Evolutionary conservation across 2,329 filamentous ascomycete genomes (phyloP).

Genomic region (Aplosporella prunicola): DNA sequence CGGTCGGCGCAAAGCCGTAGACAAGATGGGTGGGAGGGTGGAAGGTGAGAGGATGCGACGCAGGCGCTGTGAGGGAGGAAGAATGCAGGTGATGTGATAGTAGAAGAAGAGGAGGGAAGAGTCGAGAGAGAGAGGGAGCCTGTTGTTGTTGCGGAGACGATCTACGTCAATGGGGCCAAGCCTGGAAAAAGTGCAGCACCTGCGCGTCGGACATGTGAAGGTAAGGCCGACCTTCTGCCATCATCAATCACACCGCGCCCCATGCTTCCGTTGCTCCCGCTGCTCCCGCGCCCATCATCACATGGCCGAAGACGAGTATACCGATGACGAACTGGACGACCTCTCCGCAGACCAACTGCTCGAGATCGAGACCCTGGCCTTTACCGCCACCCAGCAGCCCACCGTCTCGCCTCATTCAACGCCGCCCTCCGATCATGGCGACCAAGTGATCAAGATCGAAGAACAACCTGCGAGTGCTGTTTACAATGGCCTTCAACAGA

Average conservation of each 20-base stretch:
- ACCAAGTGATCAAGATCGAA: constrained; percentile 27
- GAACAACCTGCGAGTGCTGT: too few species aligned
- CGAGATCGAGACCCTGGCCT: constrained; percentile 36
- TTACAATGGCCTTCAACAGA: too few species aligned
- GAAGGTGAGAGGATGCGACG: constrained; percentile 4
- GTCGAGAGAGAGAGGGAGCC: too few species aligned
- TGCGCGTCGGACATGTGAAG: constrained; percentile 7
- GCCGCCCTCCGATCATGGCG: constrained; percentile 32
- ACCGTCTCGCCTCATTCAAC: too few species aligned
- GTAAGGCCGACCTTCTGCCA: constrained; percentile 6
- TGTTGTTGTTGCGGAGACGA: constrained; percentile 6
- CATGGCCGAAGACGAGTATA: constrained; percentile 31
- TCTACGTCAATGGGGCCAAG: constrained; percentile 11
- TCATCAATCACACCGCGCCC: constrained; percentile 7
- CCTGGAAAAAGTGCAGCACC: constrained; percentile 3
- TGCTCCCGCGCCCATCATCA: constrained; percentile 11
- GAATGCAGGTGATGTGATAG: too few species aligned
- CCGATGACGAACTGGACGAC: constrained; percentile 38
- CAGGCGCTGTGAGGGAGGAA: too few species aligned
- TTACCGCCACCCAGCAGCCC: constrained; percentile 31
- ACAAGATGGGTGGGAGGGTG: background rate
- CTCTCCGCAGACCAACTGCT: constrained; percentile 36
- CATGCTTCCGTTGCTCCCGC: background rate
- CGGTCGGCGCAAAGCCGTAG: too few species aligned
- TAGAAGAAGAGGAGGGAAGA: too few species aligned